Conservation (phyloP, 495 filamentous ascomycete genomes). For the Aeminium ludgeri region DNA sequence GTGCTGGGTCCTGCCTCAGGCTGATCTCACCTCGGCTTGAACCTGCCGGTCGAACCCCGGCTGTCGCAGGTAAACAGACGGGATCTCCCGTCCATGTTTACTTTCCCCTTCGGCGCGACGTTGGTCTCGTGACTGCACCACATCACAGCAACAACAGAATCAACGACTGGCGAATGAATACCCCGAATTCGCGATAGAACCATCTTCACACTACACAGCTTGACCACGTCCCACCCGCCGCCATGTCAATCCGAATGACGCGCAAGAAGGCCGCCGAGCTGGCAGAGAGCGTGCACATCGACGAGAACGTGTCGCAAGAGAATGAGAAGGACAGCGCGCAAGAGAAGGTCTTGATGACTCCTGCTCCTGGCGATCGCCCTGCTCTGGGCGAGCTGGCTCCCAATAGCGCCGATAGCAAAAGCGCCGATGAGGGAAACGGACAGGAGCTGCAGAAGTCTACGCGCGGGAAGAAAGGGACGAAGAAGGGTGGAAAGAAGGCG, state of each 20-base stretch:
- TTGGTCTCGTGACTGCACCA: background rate
- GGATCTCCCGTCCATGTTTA: no score
- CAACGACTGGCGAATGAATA: no score
- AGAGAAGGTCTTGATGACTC: background rate
- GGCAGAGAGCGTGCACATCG: conserved; percentile 11
- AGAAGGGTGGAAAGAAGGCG: conserved; percentile 3
- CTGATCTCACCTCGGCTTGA: no score
- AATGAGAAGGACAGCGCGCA: background rate
- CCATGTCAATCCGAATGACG: conserved; percentile 8
- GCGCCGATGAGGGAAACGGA: background rate
- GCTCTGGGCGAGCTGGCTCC: conserved; percentile 7
- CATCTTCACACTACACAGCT: background rate
- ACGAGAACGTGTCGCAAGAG: conserved; percentile 11
- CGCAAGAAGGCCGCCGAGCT: conserved; percentile 13
- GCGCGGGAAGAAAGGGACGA: background rate
- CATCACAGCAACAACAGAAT: background rate
- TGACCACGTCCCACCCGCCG: background rate
- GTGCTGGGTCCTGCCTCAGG: no score
- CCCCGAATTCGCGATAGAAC: no score
- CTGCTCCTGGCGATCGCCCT: conserved; percentile 1
- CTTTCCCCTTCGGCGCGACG: no score
- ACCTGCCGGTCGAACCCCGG: no score
- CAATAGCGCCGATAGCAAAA: conserved; percentile 9
- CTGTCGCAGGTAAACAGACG: no score
- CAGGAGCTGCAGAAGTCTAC: conserved; percentile 5